phyloP scores from a whole-genome alignment of 257 asterid genomes.

The Ajuga chamaepitys region DNA sequence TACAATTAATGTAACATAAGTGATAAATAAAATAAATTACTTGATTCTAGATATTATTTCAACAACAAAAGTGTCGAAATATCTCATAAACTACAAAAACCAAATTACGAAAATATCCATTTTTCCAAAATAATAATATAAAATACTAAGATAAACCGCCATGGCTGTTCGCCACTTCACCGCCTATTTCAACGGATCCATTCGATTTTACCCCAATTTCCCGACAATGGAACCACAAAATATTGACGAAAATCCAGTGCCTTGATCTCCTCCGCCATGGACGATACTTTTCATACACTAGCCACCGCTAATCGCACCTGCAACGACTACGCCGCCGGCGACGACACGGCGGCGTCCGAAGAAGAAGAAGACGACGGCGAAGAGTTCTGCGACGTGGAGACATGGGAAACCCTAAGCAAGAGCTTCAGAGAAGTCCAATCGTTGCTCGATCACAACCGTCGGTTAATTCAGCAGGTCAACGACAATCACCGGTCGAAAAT shows the following conservation, averaged over 20 bases:
- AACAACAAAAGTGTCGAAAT: no score
- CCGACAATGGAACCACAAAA: neutral
- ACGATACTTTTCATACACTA: conserved; percentile 21
- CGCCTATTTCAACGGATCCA: conserved; percentile 22
- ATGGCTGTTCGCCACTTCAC: conserved; percentile 13
- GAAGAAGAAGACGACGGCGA: conserved; percentile 23
- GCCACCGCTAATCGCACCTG: conserved; percentile 12
- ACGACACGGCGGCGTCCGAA: conserved; percentile 13
- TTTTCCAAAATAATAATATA: no score
- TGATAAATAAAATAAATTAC: no score
- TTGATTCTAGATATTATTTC: no score
- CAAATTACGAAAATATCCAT: no score
- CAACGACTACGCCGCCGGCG: conserved; percentile 2
- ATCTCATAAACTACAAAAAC: no score
- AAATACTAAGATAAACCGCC: neutral
- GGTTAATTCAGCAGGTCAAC: conserved; percentile 57
- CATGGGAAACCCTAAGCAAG: conserved; percentile 50
- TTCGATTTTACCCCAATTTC: neutral
- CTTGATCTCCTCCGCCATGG: conserved; percentile 30
- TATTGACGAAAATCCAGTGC: neutral
- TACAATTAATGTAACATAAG: no score
- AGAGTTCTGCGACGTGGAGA: conserved; percentile 30
- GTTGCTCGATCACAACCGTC: conserved; percentile 53
- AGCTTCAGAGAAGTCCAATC: conserved; percentile 50
- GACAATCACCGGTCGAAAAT: conserved; percentile 55